Evolutionary conservation across 2,329 filamentous ascomycete genomes (phyloP), one percentile per base, ranked within the genome.

Genomic region (Boeremia lycopersici): DNA sequence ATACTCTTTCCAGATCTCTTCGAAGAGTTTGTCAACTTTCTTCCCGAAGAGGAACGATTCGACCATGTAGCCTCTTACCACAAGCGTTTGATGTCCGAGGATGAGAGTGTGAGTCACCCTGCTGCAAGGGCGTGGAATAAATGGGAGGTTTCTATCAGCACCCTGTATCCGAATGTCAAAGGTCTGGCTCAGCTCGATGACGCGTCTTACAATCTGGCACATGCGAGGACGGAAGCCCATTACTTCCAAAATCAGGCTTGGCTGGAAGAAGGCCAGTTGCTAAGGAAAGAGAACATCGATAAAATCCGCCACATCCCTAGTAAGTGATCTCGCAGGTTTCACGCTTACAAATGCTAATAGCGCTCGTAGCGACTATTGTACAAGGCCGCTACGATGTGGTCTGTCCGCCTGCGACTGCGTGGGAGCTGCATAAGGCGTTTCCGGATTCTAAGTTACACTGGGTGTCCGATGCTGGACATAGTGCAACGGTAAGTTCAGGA

Each of bases 351-450:
- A 28, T 33, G 33, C 42, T 50, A 15, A 34, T 4, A 33, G 25
- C 7, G 34, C 12, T 0, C 10, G 17, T 38, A 59, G 60, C 68
- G 55, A 70, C 70, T 9, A 78, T 81, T 34, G 70, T 80, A 12
- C 77, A 81, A 56, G 78, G 78, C 0, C 70, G 78, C n/a, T 78
- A 79, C 46, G 78, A 80, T 62, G 63, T 80, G 12, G 74, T 80
- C 3, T 79, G 77, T 56, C 76, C 78, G 5, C 71, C 77, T 3
- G 71, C 74, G 50, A 77, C 75, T 15, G 76, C 75, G 15, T 80
- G 76, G 75, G 74, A 76, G 10, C 50, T 80, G 33, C 75, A 79
- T 46, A 71, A 78, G 50, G 72, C 71, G 5, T 70, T 76, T 48
- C 72, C 73, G 4, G 62, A 69, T 49, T 71, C 71, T 6, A 69